Evolutionary conservation across 768 basidiomycete genomes (phyloP), one percentile per base, ranked within the genome.

Genomic region (Dendrothele bispora): DNA sequence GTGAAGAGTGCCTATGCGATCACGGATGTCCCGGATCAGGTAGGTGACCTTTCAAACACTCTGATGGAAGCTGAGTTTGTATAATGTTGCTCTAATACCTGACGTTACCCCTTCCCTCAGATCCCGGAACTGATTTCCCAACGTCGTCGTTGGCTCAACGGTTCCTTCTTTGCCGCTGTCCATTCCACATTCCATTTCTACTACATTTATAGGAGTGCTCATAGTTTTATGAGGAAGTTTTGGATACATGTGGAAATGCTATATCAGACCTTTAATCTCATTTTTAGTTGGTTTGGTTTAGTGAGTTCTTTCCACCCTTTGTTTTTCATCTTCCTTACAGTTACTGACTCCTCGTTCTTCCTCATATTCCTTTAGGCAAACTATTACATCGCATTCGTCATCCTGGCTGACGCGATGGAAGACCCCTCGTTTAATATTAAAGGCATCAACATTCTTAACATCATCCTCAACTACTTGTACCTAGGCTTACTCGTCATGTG

Each of bases 101-200:
- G 3, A 15, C 17, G 43, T 8, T 8, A 10, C 48, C 39, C 27
- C 8, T 37, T 39, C 5, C 20, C 29, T 5, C 53, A 86, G 80
- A 84, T 95, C 15, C 91, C 95, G 0, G 95, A 98, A 63, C 69
- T 98, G 51, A 92, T 99, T 57, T 91, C 91, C 0, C 95, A 98
- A 62, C 86, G 95, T 42, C 80, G 95, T 29, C 86, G 95, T 32
- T 98, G 95, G 95, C 78, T 99, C 22, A 98, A 98, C 64, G 93
- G 95, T 12, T 95, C 92, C 3, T 98, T 99, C 83, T 99, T 99
- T 66, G 97, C 95, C 8, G 91, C 89, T 0, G 83, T 98, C 14
- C 94, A 98, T 69, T 85, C 87, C 48, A 88, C 84, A 4, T 76
- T 94, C 54, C 91, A 98, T 63, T 98, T 99, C 67, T 85, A 90